phyloP scores from a whole-genome alignment of 805 yeast species.

The Babjeviella inositovora region DNA sequence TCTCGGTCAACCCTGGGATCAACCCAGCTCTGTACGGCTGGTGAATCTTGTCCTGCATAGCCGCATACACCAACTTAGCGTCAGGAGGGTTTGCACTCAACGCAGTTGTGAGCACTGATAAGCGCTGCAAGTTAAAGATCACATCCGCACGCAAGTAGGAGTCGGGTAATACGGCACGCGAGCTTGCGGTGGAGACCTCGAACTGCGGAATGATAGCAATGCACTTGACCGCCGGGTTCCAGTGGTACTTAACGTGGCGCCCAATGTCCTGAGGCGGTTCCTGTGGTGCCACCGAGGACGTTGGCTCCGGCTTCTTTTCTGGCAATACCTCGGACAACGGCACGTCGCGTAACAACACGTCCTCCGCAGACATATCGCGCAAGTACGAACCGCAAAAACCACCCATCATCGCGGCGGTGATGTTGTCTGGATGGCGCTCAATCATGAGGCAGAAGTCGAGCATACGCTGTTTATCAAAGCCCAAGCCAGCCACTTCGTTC shows the following conservation, averaged over 20 bases:
- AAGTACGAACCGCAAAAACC: conserved; percentile 95
- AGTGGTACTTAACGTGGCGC: conserved; percentile 71
- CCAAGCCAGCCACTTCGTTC: conserved; percentile 64
- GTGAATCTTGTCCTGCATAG: conserved; percentile 94
- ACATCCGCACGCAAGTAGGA: conserved; percentile 69
- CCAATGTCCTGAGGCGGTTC: conserved; percentile 80
- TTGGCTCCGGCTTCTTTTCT: conserved; percentile 53
- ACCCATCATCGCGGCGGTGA: conserved; percentile 98
- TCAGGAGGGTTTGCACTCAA: conserved; percentile 75
- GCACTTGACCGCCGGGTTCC: conserved; percentile 75
- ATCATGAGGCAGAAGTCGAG: conserved; percentile 92
- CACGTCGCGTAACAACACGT: conserved; percentile 59
- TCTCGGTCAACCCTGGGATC: conserved; percentile 82
- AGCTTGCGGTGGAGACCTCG: conserved; percentile 84
- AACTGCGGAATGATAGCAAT: conserved; percentile 87
- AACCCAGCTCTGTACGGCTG: conserved; percentile 92
- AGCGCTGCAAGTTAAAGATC: conserved; percentile 83
- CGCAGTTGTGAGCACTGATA: conserved; percentile 86
- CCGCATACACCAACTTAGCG: conserved; percentile 70
- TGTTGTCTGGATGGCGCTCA: conserved; percentile 97
- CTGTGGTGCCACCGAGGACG: conserved; percentile 56
- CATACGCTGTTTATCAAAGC: conserved; percentile 64
- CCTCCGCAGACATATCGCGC: conserved; percentile 61
- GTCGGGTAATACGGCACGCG: conserved; percentile 80
- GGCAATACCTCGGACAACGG: conserved; percentile 81